Base-by-base conservation (phyloP, 768 basidiomycete species). In the Amanita rimosa region DNA sequence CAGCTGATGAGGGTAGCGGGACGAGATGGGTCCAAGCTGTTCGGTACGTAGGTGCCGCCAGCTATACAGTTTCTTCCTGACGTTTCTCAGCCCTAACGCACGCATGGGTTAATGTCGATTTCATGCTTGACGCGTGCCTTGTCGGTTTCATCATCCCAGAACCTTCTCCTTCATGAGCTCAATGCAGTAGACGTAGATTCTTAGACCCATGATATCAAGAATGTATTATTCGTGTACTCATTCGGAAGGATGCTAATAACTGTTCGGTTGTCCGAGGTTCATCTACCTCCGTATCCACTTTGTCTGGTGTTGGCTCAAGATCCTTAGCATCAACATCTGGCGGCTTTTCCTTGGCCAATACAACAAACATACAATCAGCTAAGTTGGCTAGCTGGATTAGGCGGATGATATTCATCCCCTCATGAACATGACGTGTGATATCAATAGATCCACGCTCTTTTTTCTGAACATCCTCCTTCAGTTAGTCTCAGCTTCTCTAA, bases 1-100 rank as follows among this genome's bases (percentile, higher is more conserved):
- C 91, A 98, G 61, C 70, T 99, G 38, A 86, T 99, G 90, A 78
- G 95, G 16, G 86, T 86, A 17, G 96, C 94, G 7, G 96, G 96
- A 0, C 73, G 92, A 49, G 96, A 99, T 59, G 96, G 95, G 10
- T 92, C 93, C 0, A 85, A 89, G 60, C 72, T 99, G 9, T 98
- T 99, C 58, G 84, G 95, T 95, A 62, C 57, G 86, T 64, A 27
- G 22, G 17, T 22, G 13, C 8, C 44, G 17, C 36, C 4, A 16
- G 14, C 14, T 26, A 14, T 44, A 13, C 13, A 29, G 6, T 33
- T 29, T 10, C n/a, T 39, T 39, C 17, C 37, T 26, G 11, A 31
- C 37, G 27, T 22, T 41, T 42, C 31, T 41, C 54, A 98, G 95
- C 85, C 40, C 65, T 77, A 19, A 97, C 94, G 0, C 95, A 99